Percentiles rank a stretch among this genome's conserved stretches.
phyloP scores from a whole-genome alignment of 768 basidiomycete genomes.

The Lepiota subincarnata region DNA sequence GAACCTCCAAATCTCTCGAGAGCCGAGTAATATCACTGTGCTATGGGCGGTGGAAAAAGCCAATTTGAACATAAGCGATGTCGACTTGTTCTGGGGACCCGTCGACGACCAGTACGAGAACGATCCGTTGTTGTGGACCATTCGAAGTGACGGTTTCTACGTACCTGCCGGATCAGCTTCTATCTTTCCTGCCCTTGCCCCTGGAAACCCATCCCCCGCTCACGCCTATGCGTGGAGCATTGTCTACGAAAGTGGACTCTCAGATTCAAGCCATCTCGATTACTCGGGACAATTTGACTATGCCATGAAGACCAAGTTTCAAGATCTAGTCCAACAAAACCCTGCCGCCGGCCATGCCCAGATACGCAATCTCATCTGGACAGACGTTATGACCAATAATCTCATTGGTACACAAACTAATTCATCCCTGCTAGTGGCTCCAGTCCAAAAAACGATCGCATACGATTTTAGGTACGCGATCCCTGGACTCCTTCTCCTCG shows the following conservation, averaged over 20 bases:
- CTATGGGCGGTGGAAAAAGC: conserved; percentile 8
- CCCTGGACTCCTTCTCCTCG: conserved; percentile 7
- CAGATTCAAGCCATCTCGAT: neutral
- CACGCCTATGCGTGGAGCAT: neutral
- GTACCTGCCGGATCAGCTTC: conserved; percentile 5
- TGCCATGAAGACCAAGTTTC: conserved; percentile 1
- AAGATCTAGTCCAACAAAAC: neutral
- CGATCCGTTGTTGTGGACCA: conserved; percentile 6
- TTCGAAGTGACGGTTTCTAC: conserved; percentile 1
- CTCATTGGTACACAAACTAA: neutral
- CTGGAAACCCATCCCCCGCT: neutral
- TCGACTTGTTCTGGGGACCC: conserved; percentile 7
- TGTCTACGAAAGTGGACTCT: neutral
- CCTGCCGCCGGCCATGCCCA: conserved; percentile 3
- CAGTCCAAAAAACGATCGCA: neutral
- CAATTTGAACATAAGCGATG: neutral
- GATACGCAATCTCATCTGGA: conserved; percentile 8
- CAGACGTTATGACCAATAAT: conserved; percentile 7
- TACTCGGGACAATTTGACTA: neutral
- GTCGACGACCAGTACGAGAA: conserved; percentile 10
- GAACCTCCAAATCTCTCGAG: neutral
- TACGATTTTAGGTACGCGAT: conserved; percentile 7
- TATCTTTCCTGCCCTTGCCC: neutral
- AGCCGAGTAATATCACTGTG: neutral
- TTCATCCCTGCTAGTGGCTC: neutral